Evolutionary conservation across 2,329 filamentous ascomycete species (phyloP), one percentile per base, ranked within the genome.

Genomic region (Chlorencoelia australis): DNA sequence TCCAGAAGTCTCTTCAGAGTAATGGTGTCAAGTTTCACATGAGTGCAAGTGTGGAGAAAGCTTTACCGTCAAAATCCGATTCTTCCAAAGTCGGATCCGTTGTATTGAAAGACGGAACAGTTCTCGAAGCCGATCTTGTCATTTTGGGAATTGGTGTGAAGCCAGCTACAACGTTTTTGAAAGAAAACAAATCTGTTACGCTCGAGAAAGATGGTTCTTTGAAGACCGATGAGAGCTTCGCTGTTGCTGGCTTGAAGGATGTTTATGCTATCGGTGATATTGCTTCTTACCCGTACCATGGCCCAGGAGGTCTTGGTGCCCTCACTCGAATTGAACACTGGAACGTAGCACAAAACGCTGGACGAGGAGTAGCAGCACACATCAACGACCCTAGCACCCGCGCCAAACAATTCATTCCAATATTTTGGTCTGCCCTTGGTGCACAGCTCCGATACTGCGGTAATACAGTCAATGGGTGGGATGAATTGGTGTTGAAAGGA

Each of bases 221-320:
- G 37, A 73, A 71, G 52, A 87, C 84, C 0, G 79, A 95, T 57
- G 80, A 87, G 52, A 71, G 74, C 35, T 95, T 91, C 59, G 69
- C 75, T 7, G 80, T 96, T 2, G 64, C 71, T 2, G 84, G 83
- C 1, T 61, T 91, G 4, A 71, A 82, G 51, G 82, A 89, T 47
- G 87, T 95, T 34, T 98, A 84, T 55, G 91, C 91, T 10, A 76
- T 98, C 43, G 89, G 89, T 35, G 91, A 98, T 57, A 96, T 98
- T 44, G 88, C 91, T 9, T 88, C 83, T 0, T 95, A 86, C 60
- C 91, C 91, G 0, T 98, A 98, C 65, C 73, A 85, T 58, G 91
- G 91, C 1, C 91, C 91, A 0, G 87, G 84, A 16, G 81, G 85
- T 17, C 71, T 81, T 11, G 85, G 83, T 44, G 69, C 69, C 29